Conservation (phyloP, 352 stramenopile genomes). For the Globisporangium ultimum region DNA sequence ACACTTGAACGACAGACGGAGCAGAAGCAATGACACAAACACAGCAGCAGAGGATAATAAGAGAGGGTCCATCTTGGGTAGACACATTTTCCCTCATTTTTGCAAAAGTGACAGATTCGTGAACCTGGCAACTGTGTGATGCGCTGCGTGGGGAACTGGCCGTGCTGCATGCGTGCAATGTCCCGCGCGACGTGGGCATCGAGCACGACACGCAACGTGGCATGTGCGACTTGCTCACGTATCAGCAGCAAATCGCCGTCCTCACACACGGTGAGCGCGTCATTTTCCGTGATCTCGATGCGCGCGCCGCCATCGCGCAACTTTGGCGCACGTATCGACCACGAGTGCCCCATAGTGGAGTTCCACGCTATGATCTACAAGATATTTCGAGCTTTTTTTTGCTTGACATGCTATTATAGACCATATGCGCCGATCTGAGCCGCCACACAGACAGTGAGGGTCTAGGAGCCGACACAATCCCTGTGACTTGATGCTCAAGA, state of each 20-base stretch:
- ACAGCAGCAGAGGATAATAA: neutral
- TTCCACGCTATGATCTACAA: neutral
- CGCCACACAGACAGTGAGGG: too few species aligned
- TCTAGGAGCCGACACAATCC: too few species aligned
- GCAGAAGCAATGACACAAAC: neutral
- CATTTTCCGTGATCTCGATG: conserved; percentile 15
- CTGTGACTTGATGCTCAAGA: too few species aligned
- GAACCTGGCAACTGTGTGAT: conserved; percentile 42
- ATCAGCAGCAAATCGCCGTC: conserved; percentile 53
- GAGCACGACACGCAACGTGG: conserved; percentile 28
- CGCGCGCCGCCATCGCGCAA: too few species aligned
- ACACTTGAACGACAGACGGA: conserved; percentile 4
- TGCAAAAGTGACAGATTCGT: too few species aligned
- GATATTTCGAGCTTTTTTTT: too few species aligned
- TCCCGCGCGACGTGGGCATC: conserved; percentile 40
- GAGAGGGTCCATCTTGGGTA: conserved; percentile 2
- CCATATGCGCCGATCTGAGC: too few species aligned
- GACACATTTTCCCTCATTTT: conserved; percentile 3
- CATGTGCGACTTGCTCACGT: conserved; percentile 36
- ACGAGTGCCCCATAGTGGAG: too few species aligned
- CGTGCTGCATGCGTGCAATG: conserved; percentile 42
- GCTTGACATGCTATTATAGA: too few species aligned
- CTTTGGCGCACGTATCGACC: too few species aligned
- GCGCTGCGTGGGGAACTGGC: conserved; percentile 41
- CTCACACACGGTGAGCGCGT: conserved; percentile 49